These are phyloP conservation scores for Tulasnella sp. DNA, from an alignment of 768 basidiomycete species.

Conservation along the genomic window DNA sequence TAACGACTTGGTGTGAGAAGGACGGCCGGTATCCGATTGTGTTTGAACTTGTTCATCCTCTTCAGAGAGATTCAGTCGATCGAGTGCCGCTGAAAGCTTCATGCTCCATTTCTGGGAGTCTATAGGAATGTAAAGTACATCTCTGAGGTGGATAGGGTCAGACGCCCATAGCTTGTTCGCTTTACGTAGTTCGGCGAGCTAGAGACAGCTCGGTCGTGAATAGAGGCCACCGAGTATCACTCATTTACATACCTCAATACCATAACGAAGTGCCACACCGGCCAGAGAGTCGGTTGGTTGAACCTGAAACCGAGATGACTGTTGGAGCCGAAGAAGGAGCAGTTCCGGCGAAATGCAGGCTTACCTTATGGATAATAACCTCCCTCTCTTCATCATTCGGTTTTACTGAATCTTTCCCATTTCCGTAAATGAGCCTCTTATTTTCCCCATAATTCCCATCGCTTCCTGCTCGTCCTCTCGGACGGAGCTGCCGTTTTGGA, in stretches of 20 bases:
- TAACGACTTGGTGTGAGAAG: not conserved
- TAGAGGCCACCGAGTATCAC: not conserved
- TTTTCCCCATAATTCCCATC: not conserved
- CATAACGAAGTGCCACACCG: slow-evolving; percentile 80
- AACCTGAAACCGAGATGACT: slow-evolving; percentile 33
- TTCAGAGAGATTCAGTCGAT: not conserved
- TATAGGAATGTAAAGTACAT: slow-evolving; percentile 23
- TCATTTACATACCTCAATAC: slow-evolving; percentile 43
- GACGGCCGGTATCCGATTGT: not conserved
- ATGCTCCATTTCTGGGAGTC: slow-evolving; percentile 1
- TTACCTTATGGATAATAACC: slow-evolving; percentile 16
- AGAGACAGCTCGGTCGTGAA: not conserved
- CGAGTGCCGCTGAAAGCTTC: not conserved
- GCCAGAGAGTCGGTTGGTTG: slow-evolving; percentile 64
- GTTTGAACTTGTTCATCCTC: not conserved
- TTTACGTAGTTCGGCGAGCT: slow-evolving; percentile 58
- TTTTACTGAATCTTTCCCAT: slow-evolving; percentile 12
- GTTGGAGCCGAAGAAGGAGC: not conserved
- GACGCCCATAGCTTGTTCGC: slow-evolving; percentile 91
- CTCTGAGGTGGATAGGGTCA: slow-evolving; percentile 81
- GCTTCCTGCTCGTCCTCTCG: not conserved
- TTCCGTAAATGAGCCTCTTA: not conserved
- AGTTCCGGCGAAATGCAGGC: not conserved
- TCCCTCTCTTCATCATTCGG: slow-evolving; percentile 9
- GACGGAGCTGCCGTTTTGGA: not conserved